Evolutionary conservation across 164 flowering plant species (phyloP).

Genomic region (Chimonanthus salicifolius): DNA sequence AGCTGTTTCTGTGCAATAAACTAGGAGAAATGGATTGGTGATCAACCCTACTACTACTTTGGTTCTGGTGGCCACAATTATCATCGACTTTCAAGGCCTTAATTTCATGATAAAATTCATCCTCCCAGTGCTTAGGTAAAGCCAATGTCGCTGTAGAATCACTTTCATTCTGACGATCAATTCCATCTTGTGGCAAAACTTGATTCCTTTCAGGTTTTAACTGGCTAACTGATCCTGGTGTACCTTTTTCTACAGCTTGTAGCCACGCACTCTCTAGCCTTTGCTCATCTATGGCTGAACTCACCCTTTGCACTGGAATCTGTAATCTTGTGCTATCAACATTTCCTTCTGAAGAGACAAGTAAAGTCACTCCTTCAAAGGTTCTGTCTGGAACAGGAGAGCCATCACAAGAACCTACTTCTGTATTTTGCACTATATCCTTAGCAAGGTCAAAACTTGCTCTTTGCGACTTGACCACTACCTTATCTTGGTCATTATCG

Average conservation of each 20-base stretch:
- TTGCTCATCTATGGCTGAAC: slow-evolving; percentile 74
- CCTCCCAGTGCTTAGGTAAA: slow-evolving; percentile 53
- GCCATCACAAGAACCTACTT: slow-evolving; percentile 15
- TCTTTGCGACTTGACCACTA: slow-evolving; percentile 15
- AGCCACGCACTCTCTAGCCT: slow-evolving; percentile 91
- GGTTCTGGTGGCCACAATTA: slow-evolving; percentile 38
- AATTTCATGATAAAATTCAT: slow-evolving; percentile 53
- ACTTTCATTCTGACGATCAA: slow-evolving; percentile 25
- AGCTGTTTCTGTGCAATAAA: slow-evolving; percentile 55
- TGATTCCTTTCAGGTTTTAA: slow-evolving; percentile 85
- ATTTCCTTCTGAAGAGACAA: slow-evolving; percentile 23
- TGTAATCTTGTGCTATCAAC: slow-evolving; percentile 26
- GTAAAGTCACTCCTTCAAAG: slow-evolving; percentile 16
- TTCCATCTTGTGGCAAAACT: slow-evolving; percentile 78
- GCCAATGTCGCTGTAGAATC: slow-evolving; percentile 28
- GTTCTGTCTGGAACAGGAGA: slow-evolving; percentile 18
- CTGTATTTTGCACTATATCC: slow-evolving; percentile 18
- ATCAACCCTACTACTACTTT: slow-evolving; percentile 32
- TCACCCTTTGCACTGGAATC: slow-evolving; percentile 63
- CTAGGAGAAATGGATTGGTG: slow-evolving; percentile 76
- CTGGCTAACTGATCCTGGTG: slow-evolving; percentile 51
- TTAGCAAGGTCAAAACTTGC: slow-evolving; percentile 29
- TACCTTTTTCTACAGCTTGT: slow-evolving; percentile 76
- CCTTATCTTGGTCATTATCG: slow-evolving; percentile 17
- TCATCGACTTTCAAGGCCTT: slow-evolving; percentile 36